Conservation (phyloP, 306 rosid genomes). For the Benincasa hispida region DNA sequence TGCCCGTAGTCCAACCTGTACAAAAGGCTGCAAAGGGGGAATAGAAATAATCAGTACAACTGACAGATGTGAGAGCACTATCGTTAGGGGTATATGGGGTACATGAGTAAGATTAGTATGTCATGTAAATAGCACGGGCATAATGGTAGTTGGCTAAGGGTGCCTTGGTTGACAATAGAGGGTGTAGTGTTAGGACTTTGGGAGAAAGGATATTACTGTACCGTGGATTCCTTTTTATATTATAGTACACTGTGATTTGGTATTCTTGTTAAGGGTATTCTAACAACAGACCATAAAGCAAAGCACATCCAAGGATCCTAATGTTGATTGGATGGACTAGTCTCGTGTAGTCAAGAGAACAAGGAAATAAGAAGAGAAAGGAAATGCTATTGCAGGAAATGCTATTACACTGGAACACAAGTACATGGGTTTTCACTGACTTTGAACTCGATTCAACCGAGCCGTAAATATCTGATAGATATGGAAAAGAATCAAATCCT, state of each 20-base stretch:
- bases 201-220: too few species aligned
- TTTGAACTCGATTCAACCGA: neutral
- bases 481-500: neutral
- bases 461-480: neutral
- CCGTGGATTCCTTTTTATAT: too few species aligned
- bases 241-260: too few species aligned
- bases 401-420: neutral
- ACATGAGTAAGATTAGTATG: too few species aligned
- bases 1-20: constrained; percentile 76
- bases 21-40: constrained; percentile 49
- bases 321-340: neutral
- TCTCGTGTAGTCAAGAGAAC: neutral
- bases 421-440: neutral
- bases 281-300: neutral
- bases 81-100: too few species aligned
- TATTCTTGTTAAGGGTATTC: too few species aligned
- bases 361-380: neutral
- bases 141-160: too few species aligned
- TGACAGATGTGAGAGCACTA: too few species aligned
- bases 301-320: neutral
- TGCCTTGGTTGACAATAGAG: too few species aligned
- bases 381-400: neutral
- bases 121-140: too few species aligned
- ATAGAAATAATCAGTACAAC: neutral
- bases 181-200: too few species aligned